Evolutionary conservation across 768 basidiomycete species (phyloP).

Genomic region (Holtermannia corniformis): DNA sequence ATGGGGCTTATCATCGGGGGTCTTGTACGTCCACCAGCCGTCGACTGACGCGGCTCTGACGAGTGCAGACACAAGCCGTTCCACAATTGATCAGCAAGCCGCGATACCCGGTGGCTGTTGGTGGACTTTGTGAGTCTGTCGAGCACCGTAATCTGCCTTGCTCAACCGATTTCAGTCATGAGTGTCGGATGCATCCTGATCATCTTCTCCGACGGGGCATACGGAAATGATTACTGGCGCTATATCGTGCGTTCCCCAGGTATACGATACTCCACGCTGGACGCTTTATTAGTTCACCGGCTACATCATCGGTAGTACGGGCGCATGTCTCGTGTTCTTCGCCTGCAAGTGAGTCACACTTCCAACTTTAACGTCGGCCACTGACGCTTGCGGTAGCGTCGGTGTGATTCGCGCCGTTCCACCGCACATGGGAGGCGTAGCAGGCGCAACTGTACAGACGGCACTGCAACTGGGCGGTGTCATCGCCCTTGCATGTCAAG

Average conservation of each 20-base stretch:
- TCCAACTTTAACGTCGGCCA: background rate
- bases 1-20: conserved; percentile 23
- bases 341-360: conserved; percentile 3
- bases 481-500: conserved; percentile 34
- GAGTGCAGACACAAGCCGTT: conserved; percentile 6
- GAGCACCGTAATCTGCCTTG: background rate
- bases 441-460: conserved; percentile 32
- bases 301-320: conserved; percentile 25
- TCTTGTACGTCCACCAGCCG: background rate
- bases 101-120: conserved; percentile 19
- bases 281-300: conserved; percentile 21
- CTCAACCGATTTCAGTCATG: conserved; percentile 15
- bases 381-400: conserved; percentile 6
- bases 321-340: conserved; percentile 21
- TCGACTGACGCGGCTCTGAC: background rate
- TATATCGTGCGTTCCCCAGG: conserved; percentile 4
- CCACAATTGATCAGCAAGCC: conserved; percentile 28
- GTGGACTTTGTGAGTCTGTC: conserved; percentile 20
- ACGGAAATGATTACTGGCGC: conserved; percentile 34
- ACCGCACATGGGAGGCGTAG: conserved; percentile 32
- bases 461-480: conserved; percentile 17
- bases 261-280: background rate
- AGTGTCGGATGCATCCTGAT: conserved; percentile 20
- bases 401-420: conserved; percentile 30
- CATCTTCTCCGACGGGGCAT: conserved; percentile 31